These are phyloP conservation scores for Leccinum truebloodii DNA, from an alignment of 768 basidiomycete species.

Conservation along the genomic window DNA sequence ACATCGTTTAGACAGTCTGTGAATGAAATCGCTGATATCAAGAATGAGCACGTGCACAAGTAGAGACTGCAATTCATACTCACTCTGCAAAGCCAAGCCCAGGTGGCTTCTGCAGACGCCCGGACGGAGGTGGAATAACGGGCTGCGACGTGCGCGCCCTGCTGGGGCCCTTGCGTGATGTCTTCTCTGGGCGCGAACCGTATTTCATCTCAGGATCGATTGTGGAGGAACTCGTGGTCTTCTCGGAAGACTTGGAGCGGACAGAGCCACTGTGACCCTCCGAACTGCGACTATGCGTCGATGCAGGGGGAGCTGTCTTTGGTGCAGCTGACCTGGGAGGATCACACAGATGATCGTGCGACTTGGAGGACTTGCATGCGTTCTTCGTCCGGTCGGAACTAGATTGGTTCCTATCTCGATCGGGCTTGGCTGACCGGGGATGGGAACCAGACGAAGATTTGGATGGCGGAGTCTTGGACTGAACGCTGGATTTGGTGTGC, in stretches of 20 bases:
- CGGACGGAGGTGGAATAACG: constrained; percentile 31
- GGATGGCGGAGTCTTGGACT: constrained; percentile 15
- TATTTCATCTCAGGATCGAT: constrained; percentile 5
- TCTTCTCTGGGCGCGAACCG: constrained; percentile 14
- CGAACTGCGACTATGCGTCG: constrained; percentile 15
- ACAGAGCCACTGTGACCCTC: constrained; percentile 9
- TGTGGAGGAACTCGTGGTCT: constrained; percentile 8
- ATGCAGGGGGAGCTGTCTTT: constrained; percentile 8
- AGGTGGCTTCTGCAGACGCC: constrained; percentile 21
- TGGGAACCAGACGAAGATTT: constrained; percentile 18
- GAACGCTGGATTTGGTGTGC: constrained; percentile 13
- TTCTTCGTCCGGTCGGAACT: constrained; percentile 22
- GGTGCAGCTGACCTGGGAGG: constrained; percentile 17
- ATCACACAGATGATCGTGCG: constrained; percentile 25
- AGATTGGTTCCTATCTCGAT: constrained; percentile 15
- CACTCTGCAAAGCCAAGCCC: constrained; percentile 32
- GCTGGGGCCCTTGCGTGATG: constrained; percentile 13
- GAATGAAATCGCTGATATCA: constrained; percentile 30
- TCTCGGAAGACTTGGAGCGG: constrained; percentile 17
- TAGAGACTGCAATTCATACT: constrained; percentile 9
- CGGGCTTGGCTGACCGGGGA: constrained; percentile 16
- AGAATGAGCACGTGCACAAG: constrained; percentile 10
- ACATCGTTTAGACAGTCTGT: constrained; percentile 23
- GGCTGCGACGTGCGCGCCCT: constrained; percentile 25
- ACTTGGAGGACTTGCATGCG: constrained; percentile 20